A percentile compares a stretch with the other conserved stretches of the same genome.
Evolutionary conservation across 2,329 filamentous ascomycete genomes (phyloP).

Genomic region (Teratosphaeria zuluensis): DNA sequence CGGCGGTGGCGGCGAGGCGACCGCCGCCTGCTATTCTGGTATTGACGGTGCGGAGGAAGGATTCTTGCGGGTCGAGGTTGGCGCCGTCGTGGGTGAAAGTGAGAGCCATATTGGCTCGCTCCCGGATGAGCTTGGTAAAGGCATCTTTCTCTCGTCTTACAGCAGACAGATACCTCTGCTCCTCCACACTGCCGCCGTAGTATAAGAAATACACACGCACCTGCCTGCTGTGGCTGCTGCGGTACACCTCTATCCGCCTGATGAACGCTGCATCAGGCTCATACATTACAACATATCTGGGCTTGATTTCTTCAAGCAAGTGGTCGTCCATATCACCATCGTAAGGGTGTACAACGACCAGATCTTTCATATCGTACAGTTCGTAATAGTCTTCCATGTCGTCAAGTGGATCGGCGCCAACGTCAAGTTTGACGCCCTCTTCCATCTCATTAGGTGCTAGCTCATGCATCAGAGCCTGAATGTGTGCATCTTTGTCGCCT

Average conservation of each 20-base stretch:
- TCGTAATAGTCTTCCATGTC: constrained; percentile 89
- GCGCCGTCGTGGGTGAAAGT: constrained; percentile 66
- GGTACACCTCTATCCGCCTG: constrained; percentile 85
- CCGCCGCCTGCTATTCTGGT: constrained; percentile 93
- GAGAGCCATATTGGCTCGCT: constrained; percentile 82
- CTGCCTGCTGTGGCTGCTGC: constrained; percentile 84
- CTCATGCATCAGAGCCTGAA: constrained; percentile 72
- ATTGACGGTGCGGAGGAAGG: constrained; percentile 89
- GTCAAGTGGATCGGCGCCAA: constrained; percentile 69
- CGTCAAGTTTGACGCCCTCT: constrained; percentile 60
- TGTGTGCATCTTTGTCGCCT: constrained; percentile 74
- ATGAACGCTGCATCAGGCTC: constrained; percentile 94
- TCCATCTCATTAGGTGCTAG: constrained; percentile 73
- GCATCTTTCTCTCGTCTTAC: constrained; percentile 94
- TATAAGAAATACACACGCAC: constrained; percentile 95
- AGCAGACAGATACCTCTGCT: constrained; percentile 81
- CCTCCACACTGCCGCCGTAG: constrained; percentile 88
- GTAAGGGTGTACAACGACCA: constrained; percentile 85
- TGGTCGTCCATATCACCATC: constrained; percentile 94
- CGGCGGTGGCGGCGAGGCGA: constrained; percentile 68
- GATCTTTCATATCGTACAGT: constrained; percentile 80
- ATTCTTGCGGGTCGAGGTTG: constrained; percentile 73
- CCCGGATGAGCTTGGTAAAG: constrained; percentile 88
- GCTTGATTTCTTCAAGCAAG: constrained; percentile 86
- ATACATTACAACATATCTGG: constrained; percentile 96